These are phyloP conservation scores for Blastocystis sp. DNA, from an alignment of 352 stramenopile species.

Conservation along the genomic window DNA sequence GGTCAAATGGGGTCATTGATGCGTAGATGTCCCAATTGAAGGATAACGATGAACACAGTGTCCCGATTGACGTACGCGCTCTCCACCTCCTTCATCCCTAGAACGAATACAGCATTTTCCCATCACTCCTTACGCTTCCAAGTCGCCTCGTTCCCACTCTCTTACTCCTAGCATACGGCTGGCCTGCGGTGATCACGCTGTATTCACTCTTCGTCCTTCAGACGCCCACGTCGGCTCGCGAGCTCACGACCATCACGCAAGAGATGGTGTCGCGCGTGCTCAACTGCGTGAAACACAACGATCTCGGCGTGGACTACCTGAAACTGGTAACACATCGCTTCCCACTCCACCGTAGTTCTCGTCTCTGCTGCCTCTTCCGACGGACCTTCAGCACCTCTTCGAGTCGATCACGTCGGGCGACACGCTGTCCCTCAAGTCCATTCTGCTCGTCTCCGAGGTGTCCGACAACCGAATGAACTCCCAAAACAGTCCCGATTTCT, in stretches of 20 bases:
- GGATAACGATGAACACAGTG: neutral
- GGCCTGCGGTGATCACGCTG: constrained; percentile 13
- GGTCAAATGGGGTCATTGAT: neutral
- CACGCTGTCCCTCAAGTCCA: neutral
- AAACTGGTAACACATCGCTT: neutral
- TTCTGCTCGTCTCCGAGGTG: constrained; percentile 17
- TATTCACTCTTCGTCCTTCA: constrained; percentile 34
- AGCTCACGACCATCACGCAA: neutral
- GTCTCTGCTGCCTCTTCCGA: constrained; percentile 6
- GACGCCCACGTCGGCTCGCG: neutral
- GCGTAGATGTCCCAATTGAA: constrained; percentile 26
- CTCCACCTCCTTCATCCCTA: neutral
- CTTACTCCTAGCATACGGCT: constrained; percentile 43
- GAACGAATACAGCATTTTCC: constrained; percentile 58
- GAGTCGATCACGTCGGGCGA: constrained; percentile 21
- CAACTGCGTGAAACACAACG: constrained; percentile 13
- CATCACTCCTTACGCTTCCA: constrained; percentile 18
- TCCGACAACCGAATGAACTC: constrained; percentile 59
- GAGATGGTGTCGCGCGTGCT: constrained; percentile 4
- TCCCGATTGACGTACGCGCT: neutral
- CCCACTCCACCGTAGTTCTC: neutral
- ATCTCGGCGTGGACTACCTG: constrained; percentile 26
- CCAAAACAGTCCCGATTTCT: constrained; percentile 20
- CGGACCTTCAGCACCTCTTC: constrained; percentile 58
- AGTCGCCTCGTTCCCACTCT: neutral